Evolutionary conservation across 805 yeast genomes (phyloP).

Genomic region (Myxozyma lipomycoides): DNA sequence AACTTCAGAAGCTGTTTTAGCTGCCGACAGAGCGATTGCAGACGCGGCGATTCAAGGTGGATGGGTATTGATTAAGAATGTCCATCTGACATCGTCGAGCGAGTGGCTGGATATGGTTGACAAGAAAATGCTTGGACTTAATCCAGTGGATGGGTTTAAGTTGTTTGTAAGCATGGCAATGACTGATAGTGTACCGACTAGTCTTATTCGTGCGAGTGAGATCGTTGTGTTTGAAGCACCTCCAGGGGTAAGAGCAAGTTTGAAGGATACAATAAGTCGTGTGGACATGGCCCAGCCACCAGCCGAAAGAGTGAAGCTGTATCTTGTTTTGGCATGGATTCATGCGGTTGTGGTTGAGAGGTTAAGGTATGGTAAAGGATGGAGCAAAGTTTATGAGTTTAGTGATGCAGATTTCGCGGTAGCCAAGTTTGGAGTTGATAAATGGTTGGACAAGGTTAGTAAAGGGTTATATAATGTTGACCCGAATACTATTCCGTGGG

Average conservation of each 20-base stretch:
- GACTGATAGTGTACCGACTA: conserved; percentile 48
- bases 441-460: conserved; percentile 38
- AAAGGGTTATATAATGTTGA: conserved; percentile 39
- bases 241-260: conserved; percentile 52
- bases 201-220: conserved; percentile 52
- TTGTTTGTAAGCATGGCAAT: conserved; percentile 64
- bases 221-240: conserved; percentile 59
- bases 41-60: conserved; percentile 47
- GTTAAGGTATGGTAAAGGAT: conserved; percentile 55
- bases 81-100: conserved; percentile 63
- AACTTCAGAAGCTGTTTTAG: conserved; percentile 56
- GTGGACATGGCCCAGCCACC: conserved; percentile 34
- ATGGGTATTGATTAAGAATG: conserved; percentile 78
- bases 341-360: conserved; percentile 62
- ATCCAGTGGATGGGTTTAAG: conserved; percentile 42
- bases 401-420: conserved; percentile 66
- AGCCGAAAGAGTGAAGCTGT: conserved; percentile 46
- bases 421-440: conserved; percentile 45
- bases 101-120: conserved; percentile 57
- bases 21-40: conserved; percentile 54
- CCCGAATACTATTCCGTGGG: conserved; percentile 54
- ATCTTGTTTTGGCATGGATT: conserved; percentile 62
- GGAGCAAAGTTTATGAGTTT: conserved; percentile 59
- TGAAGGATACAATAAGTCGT: conserved; percentile 42
- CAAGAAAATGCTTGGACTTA: conserved; percentile 41